Conservation (phyloP, 805 yeast genomes). For the Suhomyces pyralidae region DNA sequence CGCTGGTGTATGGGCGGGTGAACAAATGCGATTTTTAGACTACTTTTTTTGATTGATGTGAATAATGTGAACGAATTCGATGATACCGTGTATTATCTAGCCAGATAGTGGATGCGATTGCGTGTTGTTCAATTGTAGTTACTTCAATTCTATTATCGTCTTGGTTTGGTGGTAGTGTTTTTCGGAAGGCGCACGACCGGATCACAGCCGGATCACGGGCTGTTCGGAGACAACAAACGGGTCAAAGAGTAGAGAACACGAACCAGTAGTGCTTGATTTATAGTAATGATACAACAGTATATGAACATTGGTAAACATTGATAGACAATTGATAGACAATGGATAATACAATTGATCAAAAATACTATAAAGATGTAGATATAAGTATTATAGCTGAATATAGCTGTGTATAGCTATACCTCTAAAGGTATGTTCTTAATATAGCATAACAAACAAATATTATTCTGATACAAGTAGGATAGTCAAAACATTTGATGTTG, state of each 20-base stretch:
- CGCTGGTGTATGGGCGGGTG: not conserved
- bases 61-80: not conserved
- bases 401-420: no score
- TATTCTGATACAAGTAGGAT: no score
- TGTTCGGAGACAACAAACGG: not conserved
- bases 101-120: not conserved
- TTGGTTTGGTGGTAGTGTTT: not conserved
- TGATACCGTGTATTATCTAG: not conserved
- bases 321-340: no score
- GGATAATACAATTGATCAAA: no score
- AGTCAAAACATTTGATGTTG: no score
- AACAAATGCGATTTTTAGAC: not conserved
- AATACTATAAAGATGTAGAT: no score
- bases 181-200: not conserved
- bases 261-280: no score
- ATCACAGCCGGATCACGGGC: not conserved
- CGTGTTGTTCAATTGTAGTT: not conserved
- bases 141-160: not conserved
- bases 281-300: no score
- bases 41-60: not conserved
- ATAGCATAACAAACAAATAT: no score
- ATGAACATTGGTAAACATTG: no score
- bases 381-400: no score
- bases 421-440: no score
- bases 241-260: not conserved